Conservation (phyloP, 345 rosid genomes). For the Isatis tinctoria region DNA sequence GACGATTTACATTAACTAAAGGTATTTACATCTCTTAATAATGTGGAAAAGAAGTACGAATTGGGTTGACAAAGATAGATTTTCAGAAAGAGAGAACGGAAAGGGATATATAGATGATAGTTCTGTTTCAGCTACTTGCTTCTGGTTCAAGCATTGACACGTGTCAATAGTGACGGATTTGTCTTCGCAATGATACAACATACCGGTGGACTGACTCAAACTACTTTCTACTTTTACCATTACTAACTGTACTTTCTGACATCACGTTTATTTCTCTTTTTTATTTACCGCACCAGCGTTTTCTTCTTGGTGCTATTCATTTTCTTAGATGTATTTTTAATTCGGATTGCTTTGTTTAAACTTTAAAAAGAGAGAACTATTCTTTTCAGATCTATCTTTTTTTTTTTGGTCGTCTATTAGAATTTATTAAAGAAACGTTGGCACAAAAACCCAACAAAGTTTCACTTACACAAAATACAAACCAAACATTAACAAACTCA, state of each 20-base stretch:
- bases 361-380: not conserved
- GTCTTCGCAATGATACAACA: not conserved
- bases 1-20: not conserved
- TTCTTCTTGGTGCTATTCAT: not conserved
- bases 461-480: too few species aligned
- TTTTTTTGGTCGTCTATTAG: too few species aligned
- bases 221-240: conserved; percentile 13
- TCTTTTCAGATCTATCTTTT: not conserved
- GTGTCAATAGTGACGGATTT: not conserved
- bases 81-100: not conserved
- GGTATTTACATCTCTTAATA: not conserved
- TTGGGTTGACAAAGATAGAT: not conserved
- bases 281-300: not conserved
- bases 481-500: too few species aligned
- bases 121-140: conserved; percentile 10
- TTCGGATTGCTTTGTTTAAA: not conserved
- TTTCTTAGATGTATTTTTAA: not conserved
- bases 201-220: conserved; percentile 25
- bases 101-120: not conserved
- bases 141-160: conserved; percentile 18
- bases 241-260: not conserved
- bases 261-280: not conserved
- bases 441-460: too few species aligned
- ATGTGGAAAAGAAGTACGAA: not conserved
- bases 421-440: too few species aligned